These are phyloP conservation scores for Pythium monospermum DNA, from an alignment of 352 stramenopile genomes.

Conservation along the genomic window DNA sequence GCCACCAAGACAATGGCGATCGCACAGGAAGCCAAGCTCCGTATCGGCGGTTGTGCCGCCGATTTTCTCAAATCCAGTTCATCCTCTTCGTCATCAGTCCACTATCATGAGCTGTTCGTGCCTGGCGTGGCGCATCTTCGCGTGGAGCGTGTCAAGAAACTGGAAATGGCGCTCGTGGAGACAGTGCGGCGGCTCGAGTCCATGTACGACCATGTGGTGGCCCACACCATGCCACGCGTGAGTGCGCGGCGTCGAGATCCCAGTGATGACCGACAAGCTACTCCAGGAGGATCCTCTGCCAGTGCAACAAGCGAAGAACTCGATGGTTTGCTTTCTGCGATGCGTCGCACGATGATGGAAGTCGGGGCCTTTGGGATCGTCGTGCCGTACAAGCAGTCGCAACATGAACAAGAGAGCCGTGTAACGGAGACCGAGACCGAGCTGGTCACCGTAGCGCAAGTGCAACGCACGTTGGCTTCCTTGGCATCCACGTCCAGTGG, in stretches of 20 bases:
- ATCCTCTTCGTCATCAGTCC: conserved; percentile 3
- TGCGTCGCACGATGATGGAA: conserved; percentile 7
- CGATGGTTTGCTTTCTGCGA: not conserved
- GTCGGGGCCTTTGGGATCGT: conserved; percentile 18
- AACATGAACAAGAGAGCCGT: too few relatives aligned
- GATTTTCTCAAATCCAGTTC: conserved; percentile 9
- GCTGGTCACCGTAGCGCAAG: conserved; percentile 8
- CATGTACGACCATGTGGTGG: conserved; percentile 8
- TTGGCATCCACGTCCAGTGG: not conserved
- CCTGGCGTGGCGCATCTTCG: conserved; percentile 15
- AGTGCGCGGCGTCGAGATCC: not conserved
- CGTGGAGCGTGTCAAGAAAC: conserved; percentile 13
- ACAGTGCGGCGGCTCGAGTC: not conserved
- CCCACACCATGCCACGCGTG: not conserved
- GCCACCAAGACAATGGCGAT: conserved; percentile 9
- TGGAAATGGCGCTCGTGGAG: conserved; percentile 5
- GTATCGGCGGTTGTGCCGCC: conserved; percentile 10
- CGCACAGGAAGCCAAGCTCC: conserved; percentile 15
- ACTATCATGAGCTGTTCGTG: conserved; percentile 8
- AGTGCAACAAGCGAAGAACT: not conserved
- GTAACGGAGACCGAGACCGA: not conserved
- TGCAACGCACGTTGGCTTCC: conserved; percentile 10
- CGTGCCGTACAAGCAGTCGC: conserved; percentile 9
- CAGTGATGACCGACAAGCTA: conserved; percentile 1
- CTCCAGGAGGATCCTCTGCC: not conserved